Percentiles rank a stretch among this genome's conserved stretches.
Conservation (phyloP, 495 filamentous ascomycete species). For the Hypomontagnella monticulosa region DNA sequence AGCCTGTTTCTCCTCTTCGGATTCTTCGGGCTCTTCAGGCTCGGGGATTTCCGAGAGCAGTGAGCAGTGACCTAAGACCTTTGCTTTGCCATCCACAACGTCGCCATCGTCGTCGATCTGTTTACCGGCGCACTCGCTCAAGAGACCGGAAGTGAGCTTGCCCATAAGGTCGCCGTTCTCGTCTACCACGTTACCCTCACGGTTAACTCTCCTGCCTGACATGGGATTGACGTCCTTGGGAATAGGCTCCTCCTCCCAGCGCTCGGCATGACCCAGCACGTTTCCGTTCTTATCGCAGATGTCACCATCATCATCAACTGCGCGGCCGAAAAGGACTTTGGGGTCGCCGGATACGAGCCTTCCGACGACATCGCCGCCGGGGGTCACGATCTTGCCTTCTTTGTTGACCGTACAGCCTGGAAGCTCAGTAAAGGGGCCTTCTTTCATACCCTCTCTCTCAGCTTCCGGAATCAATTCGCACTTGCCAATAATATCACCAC, state of each 20-base stretch:
- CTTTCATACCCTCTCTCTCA: conserved; percentile 71
- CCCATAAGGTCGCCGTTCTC: conserved; percentile 83
- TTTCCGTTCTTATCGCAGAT: conserved; percentile 86
- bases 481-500: conserved; percentile 78
- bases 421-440: conserved; percentile 83
- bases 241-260: conserved; percentile 82
- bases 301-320: conserved; percentile 85
- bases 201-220: conserved; percentile 80
- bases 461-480: conserved; percentile 82
- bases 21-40: conserved; percentile 53
- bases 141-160: conserved; percentile 77
- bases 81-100: conserved; percentile 83
- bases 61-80: conserved; percentile 81
- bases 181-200: conserved; percentile 83
- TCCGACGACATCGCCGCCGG: conserved; percentile 73
- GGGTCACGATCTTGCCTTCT: conserved; percentile 75
- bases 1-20: conserved; percentile 61
- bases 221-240: conserved; percentile 67
- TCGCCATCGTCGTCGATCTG: conserved; percentile 88
- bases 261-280: conserved; percentile 79
- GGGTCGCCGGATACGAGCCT: conserved; percentile 77
- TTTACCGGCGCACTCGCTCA: conserved; percentile 75
- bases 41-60: conserved; percentile 78
- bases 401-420: conserved; percentile 76
- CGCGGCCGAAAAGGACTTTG: conserved; percentile 75